Evolutionary conservation across 768 basidiomycete genomes (phyloP).

Genomic region (Mrakia frigida): DNA sequence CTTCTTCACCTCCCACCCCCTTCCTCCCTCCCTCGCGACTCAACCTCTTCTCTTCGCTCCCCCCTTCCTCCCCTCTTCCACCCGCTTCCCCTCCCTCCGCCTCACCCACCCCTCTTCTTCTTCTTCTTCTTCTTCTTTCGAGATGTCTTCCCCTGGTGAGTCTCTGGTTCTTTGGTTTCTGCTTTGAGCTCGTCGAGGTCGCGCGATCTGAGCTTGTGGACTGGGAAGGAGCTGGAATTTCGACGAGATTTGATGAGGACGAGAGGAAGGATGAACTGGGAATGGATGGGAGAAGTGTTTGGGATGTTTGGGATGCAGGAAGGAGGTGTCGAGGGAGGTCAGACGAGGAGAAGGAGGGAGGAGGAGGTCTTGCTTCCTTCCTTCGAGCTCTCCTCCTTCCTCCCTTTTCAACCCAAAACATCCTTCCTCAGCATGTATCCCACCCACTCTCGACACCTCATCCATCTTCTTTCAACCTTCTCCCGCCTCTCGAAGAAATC

Average conservation of each 20-base stretch:
- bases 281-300: background rate
- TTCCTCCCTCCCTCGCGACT: background rate
- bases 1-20: background rate
- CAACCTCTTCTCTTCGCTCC: slow-evolving; percentile 1
- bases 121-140: background rate
- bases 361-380: background rate
- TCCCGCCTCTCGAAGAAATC: background rate
- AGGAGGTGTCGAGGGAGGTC: background rate
- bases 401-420: no score
- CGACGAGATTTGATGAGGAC: background rate
- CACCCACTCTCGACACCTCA: background rate
- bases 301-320: background rate
- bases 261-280: background rate
- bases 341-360: background rate
- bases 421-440: background rate
- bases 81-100: background rate
- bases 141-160: slow-evolving; percentile 20
- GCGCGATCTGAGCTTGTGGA: background rate
- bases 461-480: background rate
- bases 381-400: background rate
- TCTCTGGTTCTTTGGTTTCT: background rate
- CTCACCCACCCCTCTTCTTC: slow-evolving; percentile 2
- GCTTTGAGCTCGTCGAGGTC: slow-evolving; percentile 4
- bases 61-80: background rate
- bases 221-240: background rate